These are phyloP conservation scores for Botrytis cinerea DNA, from an alignment of 2,329 filamentous ascomycete genomes.

Conservation along the genomic window DNA sequence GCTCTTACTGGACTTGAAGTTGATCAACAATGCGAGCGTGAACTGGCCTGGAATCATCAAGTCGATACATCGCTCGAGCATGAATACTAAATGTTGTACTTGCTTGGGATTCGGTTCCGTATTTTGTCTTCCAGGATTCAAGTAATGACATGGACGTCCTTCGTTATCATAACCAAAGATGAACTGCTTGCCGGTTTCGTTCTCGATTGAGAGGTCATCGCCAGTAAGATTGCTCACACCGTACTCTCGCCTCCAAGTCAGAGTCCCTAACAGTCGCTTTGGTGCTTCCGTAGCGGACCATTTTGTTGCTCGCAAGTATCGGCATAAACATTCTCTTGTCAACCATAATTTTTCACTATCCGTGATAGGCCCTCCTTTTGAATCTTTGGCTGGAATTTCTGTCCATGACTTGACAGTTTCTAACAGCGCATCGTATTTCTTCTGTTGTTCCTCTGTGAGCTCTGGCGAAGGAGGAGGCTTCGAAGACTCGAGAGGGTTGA, in stretches of 20 bases:
- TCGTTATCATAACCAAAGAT: slow-evolving; percentile 84
- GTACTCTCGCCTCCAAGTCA: slow-evolving; percentile 90
- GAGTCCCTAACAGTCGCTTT: slow-evolving; percentile 76
- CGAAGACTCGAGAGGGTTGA: slow-evolving; percentile 34
- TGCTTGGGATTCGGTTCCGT: slow-evolving; percentile 83
- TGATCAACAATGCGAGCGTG: slow-evolving; percentile 82
- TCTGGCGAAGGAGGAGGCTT: slow-evolving; percentile 52
- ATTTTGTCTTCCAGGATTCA: slow-evolving; percentile 89
- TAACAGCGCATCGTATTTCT: slow-evolving; percentile 80
- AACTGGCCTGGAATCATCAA: slow-evolving; percentile 86
- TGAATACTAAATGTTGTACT: slow-evolving; percentile 91
- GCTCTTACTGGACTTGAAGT: slow-evolving; percentile 80
- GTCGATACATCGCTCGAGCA: slow-evolving; percentile 88
- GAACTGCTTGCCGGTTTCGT: slow-evolving; percentile 95
- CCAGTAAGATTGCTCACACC: slow-evolving; percentile 72
- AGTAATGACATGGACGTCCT: slow-evolving; percentile 84
- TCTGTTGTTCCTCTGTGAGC: slow-evolving; percentile 74
- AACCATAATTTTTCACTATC: slow-evolving; percentile 87
- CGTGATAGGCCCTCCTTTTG: slow-evolving; percentile 63
- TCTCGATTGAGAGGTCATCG: slow-evolving; percentile 89
- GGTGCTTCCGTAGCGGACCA: slow-evolving; percentile 78
- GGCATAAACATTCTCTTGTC: slow-evolving; percentile 85
- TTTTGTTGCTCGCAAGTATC: slow-evolving; percentile 91
- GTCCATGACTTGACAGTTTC: slow-evolving; percentile 70
- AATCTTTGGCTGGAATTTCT: slow-evolving; percentile 64